A percentile compares a stretch with the other conserved stretches of the same genome.
Evolutionary conservation across 2,329 filamentous ascomycete genomes (phyloP).

Genomic region (Xylaria arbuscula): DNA sequence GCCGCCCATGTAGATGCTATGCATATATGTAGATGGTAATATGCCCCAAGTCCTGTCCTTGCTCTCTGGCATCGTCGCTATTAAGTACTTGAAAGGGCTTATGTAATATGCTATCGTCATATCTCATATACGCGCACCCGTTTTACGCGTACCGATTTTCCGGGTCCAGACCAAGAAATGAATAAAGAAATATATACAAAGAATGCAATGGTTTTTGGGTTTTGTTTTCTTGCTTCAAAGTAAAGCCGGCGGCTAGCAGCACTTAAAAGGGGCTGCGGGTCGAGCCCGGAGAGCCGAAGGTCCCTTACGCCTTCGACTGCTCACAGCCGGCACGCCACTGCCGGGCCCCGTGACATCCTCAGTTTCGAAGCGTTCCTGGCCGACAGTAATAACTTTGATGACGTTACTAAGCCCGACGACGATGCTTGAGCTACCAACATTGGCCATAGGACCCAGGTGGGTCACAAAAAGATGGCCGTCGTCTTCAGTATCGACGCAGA

Average conservation of each 20-base stretch:
- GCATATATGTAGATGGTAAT: slow-evolving; percentile 25
- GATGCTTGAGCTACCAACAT: slow-evolving; percentile 71
- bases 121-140: slow-evolving; percentile 31
- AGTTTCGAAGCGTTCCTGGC: slow-evolving; percentile 71
- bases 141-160: slow-evolving; percentile 23
- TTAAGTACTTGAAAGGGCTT: slow-evolving; percentile 15
- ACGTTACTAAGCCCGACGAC: slow-evolving; percentile 78
- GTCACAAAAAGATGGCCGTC: slow-evolving; percentile 71
- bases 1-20: slow-evolving; percentile 33
- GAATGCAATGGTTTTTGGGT: slow-evolving; percentile 5
- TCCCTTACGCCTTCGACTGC: slow-evolving; percentile 50
- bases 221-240: slow-evolving; percentile 7
- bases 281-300: slow-evolving; percentile 42
- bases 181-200: slow-evolving; percentile 37
- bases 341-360: slow-evolving; percentile 47
- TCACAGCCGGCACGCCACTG: slow-evolving; percentile 53
- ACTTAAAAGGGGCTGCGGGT: slow-evolving; percentile 30
- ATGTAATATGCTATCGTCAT: slow-evolving; percentile 32
- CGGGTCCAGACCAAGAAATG: slow-evolving; percentile 14
- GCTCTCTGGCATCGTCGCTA: slow-evolving; percentile 18
- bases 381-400: slow-evolving; percentile 76
- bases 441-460: slow-evolving; percentile 71
- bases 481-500: slow-evolving; percentile 56
- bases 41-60: slow-evolving; percentile 23
- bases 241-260: slow-evolving; percentile 29